Evolutionary conservation across 768 basidiomycete species (phyloP).

Genomic region (Baorangia bicolor): DNA sequence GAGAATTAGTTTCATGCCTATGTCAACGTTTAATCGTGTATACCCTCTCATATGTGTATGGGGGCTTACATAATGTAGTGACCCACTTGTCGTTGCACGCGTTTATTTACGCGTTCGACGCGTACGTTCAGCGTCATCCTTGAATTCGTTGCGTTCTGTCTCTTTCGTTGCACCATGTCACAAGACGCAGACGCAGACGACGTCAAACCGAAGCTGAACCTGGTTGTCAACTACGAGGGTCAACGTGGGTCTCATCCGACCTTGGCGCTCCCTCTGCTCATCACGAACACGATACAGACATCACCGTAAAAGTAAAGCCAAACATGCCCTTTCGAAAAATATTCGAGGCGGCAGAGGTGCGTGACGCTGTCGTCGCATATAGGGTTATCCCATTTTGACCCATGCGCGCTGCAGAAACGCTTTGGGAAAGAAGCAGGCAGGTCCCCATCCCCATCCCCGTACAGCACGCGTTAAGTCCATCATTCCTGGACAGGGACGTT

Average conservation of each 20-base stretch:
- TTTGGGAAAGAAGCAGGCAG: constrained; percentile 57
- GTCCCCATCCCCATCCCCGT: constrained; percentile 5
- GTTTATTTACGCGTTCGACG: constrained; percentile 14
- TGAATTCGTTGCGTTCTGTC: background rate
- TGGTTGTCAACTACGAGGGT: constrained; percentile 57
- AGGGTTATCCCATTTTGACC: background rate
- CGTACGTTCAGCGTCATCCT: background rate
- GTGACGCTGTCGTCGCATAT: constrained; percentile 14
- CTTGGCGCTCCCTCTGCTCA: background rate
- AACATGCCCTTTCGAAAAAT: constrained; percentile 66
- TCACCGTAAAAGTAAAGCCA: constrained; percentile 65
- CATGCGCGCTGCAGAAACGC: constrained; percentile 42
- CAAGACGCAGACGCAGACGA: constrained; percentile 40
- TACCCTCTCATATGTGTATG: constrained; percentile 12
- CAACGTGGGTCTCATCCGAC: constrained; percentile 38
- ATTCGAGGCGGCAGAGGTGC: constrained; percentile 65
- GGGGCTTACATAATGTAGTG: constrained; percentile 21
- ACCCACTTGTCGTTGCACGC: constrained; percentile 7
- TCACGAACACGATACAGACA: constrained; percentile 37
- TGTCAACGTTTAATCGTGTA: constrained; percentile 18
- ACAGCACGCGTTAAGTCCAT: background rate
- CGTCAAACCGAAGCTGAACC: constrained; percentile 68
- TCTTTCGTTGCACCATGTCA: constrained; percentile 19
- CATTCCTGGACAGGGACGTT: constrained; percentile 49
- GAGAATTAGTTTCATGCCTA: background rate